These are phyloP conservation scores for Ophiostoma ips DNA, from an alignment of 2,329 filamentous ascomycete species.

Conservation along the genomic window DNA sequence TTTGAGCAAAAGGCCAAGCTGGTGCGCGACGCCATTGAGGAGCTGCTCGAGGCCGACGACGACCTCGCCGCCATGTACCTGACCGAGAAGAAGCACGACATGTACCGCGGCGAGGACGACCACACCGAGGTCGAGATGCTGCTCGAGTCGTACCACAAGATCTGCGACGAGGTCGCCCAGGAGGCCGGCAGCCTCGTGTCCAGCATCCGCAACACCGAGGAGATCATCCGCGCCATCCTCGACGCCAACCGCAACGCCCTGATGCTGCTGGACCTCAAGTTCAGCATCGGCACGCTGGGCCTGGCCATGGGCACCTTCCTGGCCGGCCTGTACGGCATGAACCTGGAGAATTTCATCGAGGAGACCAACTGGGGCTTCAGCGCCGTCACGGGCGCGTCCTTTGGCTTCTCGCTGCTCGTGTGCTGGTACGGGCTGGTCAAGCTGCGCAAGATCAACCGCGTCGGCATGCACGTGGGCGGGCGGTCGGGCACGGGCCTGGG, in stretches of 20 bases:
- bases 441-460: conserved; percentile 45
- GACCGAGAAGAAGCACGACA: conserved; percentile 69
- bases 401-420: conserved; percentile 59
- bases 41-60: conserved; percentile 90
- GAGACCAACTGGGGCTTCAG: conserved; percentile 80
- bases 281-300: conserved; percentile 89
- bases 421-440: conserved; percentile 74
- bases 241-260: conserved; percentile 96
- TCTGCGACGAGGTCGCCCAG: conserved; percentile 95
- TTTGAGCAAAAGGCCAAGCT: conserved; percentile 96
- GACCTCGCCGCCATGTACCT: conserved; percentile 92
- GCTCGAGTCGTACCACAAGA: conserved; percentile 92
- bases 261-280: conserved; percentile 93
- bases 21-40: conserved; percentile 87
- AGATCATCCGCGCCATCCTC: conserved; percentile 97
- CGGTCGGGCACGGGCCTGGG: neutral
- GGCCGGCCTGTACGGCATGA: conserved; percentile 99
- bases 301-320: conserved; percentile 89
- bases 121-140: conserved; percentile 97
- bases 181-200: conserved; percentile 85
- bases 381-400: conserved; percentile 56
- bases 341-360: conserved; percentile 96
- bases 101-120: conserved; percentile 62
- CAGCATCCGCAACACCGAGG: conserved; percentile 93
- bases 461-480: conserved; percentile 20